Base-by-base conservation (phyloP, 139 green algal species). In the Eudorina sp. region DNA sequence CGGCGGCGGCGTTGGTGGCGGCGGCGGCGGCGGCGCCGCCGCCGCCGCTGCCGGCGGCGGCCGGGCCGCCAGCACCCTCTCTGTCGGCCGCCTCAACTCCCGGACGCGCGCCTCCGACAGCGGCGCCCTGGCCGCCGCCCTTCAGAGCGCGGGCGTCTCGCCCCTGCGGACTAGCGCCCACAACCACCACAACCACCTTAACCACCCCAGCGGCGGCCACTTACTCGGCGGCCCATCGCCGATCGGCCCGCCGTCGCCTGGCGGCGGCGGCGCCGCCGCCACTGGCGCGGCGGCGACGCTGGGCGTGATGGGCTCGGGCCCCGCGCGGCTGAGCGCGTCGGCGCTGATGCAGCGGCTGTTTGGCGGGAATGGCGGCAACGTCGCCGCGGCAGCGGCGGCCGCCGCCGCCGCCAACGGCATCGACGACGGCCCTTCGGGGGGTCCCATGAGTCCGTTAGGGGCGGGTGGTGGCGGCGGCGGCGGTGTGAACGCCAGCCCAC, bases 51-150 rank as follows among this genome's bases (percentile, higher is more conserved):
- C 74, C 43, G 74, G 45, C 46, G 72, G 43, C 27, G 18, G 16
- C 46, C 34, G 38, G 14, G 23, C 25, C 46, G 29, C 73, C 73
- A 48, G 29, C 29, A 27, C 73, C 73, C 60, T 76, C 40, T 77
- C 60, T n/a, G 29, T 51, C 29, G 43, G 60, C n/a, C 60, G 60
- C 78, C 40, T 55, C 80, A 86, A 41, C 55, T 60, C 25, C 43
- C 41, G 60, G 40, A 38, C 43, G 1, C 80, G 80, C 62, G 80
- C 23, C 80, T 86, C 80, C 43, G 80, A 86, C 80, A 86, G 80
- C 80, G 80, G 80, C 43, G 34, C 51, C 25, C 6, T 76, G 11
- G 31, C 60, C 8, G 79, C 27, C 38, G 75, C 75, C 19, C 75
- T 69, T n/a, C 48, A 69, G 51, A 83, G 51, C 75, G 45, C 45